Base-by-base conservation (phyloP, 805 yeast genomes). In the Cyberlindnera samutprakarnensis region DNA sequence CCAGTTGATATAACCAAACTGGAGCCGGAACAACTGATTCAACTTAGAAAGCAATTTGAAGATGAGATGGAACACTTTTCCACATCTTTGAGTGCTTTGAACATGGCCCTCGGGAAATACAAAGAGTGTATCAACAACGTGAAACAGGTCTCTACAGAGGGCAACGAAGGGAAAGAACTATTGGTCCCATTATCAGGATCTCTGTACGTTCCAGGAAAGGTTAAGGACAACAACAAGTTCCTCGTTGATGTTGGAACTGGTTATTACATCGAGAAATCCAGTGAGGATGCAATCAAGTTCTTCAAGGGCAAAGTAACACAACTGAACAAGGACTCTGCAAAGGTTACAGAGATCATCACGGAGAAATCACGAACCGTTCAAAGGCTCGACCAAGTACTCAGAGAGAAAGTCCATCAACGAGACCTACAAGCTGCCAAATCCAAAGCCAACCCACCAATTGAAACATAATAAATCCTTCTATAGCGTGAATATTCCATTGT, bases 161-260 rank as follows among this genome's bases (percentile, higher is more conserved):
- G 61, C 23, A 56, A 56, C 30, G 72, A 69, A 23, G 61, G 67
- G 1, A 60, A 69, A 28, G 70, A 73, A 21, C 54, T 90, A 14
- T 62, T 92, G 41, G 85, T 92, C 1, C 98, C 98, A 6, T 66
- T 94, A 39, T 85, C 97, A 0, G 68, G 87, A 14, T 85, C 96
- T 0, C 62, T 92, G 25, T 92, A 92, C 45, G 80, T 92, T 18
- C 95, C 96, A 4, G 98, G 97, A 2, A 71, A 64, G 33, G 68
- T 84, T 31, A 64, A 67, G 27, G 74, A 80, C 36, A 69, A 69
- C 31, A 70, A 78, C 38, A 75, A 70, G 37, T 92, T 80, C 47
- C 64, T 92, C 53, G 95, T 92, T 8, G 98, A 92, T 53, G 78
- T 92, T 17, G 98, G 98, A 22, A 92, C 98, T 0, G 97, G 97